phyloP scores from a whole-genome alignment of 192 early-diverging fungal genomes.

The Backusella mclennaniae region DNA sequence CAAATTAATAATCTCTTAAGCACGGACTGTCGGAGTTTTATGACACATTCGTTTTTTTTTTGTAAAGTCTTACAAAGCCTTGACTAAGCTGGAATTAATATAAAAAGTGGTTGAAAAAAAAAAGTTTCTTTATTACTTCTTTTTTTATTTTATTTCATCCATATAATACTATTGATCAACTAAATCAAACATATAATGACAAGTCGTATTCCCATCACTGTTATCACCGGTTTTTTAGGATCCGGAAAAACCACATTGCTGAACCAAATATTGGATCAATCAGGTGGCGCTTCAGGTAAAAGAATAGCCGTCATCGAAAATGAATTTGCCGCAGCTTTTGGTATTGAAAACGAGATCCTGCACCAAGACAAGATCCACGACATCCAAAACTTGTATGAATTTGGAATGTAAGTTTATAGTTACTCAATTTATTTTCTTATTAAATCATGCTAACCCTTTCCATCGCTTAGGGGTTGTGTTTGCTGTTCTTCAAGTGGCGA shows the following conservation, averaged over 20 bases:
- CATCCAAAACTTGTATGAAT: slow-evolving; percentile 54
- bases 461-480: slow-evolving; percentile 16
- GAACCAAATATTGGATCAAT: slow-evolving; percentile 27
- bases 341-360: slow-evolving; percentile 29
- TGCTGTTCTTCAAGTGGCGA: slow-evolving; percentile 34
- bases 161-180: background rate
- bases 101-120: background rate
- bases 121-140: background rate
- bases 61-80: background rate
- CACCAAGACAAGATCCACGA: slow-evolving; percentile 48
- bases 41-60: background rate
- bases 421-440: background rate
- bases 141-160: background rate
- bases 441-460: background rate
- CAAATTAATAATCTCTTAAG: slow-evolving; percentile 1
- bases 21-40: background rate
- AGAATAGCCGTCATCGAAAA: slow-evolving; percentile 41
- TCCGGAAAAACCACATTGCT: slow-evolving; percentile 36
- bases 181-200: background rate
- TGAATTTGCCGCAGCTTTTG: slow-evolving; percentile 49
- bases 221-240: slow-evolving; percentile 65
- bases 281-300: slow-evolving; percentile 3
- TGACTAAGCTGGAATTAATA: background rate
- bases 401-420: slow-evolving; percentile 21
- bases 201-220: slow-evolving; percentile 52